Evolutionary conservation across 345 rosid genomes (phyloP).

Genomic region (Citrus hindsii): DNA sequence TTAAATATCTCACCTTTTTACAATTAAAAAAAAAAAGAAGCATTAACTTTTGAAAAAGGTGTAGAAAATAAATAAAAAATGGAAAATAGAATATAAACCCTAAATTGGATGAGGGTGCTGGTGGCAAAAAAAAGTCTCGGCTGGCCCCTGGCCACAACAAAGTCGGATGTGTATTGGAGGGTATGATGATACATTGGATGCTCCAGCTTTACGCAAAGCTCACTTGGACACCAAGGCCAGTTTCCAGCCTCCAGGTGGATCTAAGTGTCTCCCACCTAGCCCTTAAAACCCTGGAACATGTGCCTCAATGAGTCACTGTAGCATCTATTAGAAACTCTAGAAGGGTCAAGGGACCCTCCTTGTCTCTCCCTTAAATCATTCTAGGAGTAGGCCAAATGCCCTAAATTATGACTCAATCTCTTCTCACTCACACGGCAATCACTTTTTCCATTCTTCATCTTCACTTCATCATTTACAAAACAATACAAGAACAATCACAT

Average conservation of each 20-base stretch:
- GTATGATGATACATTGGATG: neutral
- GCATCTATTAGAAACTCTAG: constrained; percentile 4
- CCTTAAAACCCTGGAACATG: neutral
- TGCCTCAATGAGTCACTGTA: constrained; percentile 6
- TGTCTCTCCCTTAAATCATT: constrained; percentile 8
- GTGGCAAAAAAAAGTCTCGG: neutral
- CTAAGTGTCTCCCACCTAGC: neutral
- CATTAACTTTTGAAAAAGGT: no score
- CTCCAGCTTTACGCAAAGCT: neutral
- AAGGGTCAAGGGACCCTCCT: constrained; percentile 20
- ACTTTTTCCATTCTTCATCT: neutral
- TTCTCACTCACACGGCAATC: constrained; percentile 18
- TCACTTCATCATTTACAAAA: constrained; percentile 34
- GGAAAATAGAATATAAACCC: no score
- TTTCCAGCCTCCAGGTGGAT: neutral
- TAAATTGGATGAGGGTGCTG: neutral
- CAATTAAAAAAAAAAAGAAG: no score
- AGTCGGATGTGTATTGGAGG: neutral
- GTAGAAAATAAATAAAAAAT: no score
- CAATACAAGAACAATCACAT: constrained; percentile 12
- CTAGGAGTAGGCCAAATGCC: neutral
- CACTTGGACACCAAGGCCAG: neutral
- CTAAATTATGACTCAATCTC: constrained; percentile 18
- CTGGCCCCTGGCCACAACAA: neutral
- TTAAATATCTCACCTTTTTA: no score